These are phyloP conservation scores for Akanthomyces muscarius DNA, from an alignment of 2,329 filamentous ascomycete species.

Conservation along the genomic window DNA sequence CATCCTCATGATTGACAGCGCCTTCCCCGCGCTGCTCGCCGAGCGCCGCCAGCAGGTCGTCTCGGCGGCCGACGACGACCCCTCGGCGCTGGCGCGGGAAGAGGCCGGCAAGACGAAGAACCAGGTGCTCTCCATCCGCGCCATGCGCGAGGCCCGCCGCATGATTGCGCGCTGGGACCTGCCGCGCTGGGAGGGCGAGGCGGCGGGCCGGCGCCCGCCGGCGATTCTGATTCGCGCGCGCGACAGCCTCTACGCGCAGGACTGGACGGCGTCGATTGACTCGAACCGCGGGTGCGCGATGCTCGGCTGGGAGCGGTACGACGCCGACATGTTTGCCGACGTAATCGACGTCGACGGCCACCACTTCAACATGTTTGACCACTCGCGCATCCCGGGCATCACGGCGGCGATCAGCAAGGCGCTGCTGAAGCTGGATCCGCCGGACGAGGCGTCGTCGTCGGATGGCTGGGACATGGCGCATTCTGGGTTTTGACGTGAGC, in stretches of 20 bases:
- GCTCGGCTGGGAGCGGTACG: constrained; percentile 49
- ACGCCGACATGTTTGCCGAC: constrained; percentile 39
- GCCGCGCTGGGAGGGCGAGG: constrained; percentile 34
- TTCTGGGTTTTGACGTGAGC: not conserved
- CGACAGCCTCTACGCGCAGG: constrained; percentile 34
- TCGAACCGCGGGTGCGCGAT: constrained; percentile 31
- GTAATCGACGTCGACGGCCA: constrained; percentile 49
- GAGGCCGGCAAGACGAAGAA: constrained; percentile 33
- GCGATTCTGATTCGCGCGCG: constrained; percentile 44
- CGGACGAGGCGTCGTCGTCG: not conserved
- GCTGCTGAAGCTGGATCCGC: constrained; percentile 16
- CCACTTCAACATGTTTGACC: constrained; percentile 47
- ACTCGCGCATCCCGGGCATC: constrained; percentile 26
- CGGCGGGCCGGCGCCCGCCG: constrained; percentile 32
- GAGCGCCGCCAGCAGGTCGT: constrained; percentile 19
- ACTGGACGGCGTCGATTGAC: constrained; percentile 37
- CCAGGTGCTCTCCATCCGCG: constrained; percentile 32
- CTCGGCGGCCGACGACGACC: not conserved
- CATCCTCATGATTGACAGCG: constrained; percentile 50
- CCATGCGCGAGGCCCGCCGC: constrained; percentile 39
- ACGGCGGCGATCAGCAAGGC: constrained; percentile 24
- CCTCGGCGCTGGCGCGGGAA: constrained; percentile 10
- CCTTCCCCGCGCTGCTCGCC: constrained; percentile 32
- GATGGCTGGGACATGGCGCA: constrained; percentile 2
- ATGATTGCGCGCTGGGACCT: constrained; percentile 40